These are phyloP conservation scores for Cutaneotrichosporon cyanovorans DNA, from an alignment of 1,284 basidiomycete species.

Conservation along the genomic window DNA sequence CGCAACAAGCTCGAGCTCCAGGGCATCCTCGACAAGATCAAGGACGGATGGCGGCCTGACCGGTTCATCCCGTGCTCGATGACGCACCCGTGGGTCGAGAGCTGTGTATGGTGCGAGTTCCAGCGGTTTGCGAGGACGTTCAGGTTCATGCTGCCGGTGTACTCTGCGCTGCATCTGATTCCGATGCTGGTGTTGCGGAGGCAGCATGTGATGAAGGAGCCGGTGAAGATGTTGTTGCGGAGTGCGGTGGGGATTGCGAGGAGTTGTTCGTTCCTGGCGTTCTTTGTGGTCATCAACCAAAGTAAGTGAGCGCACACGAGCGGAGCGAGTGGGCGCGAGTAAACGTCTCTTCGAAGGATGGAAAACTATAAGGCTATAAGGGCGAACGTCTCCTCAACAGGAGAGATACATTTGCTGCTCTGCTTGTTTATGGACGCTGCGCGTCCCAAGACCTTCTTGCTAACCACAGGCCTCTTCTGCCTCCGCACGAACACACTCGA, in stretches of 20 bases:
- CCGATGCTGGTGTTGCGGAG: constrained; percentile 71
- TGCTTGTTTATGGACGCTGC: too few relatives aligned
- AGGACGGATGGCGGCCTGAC: constrained; percentile 21
- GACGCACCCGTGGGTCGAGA: constrained; percentile 73
- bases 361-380: too few relatives aligned
- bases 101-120: constrained; percentile 60
- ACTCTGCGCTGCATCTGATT: constrained; percentile 83
- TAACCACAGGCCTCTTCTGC: constrained; percentile 54
- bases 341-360: too few relatives aligned
- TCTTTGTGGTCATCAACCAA: constrained; percentile 80
- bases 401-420: too few relatives aligned
- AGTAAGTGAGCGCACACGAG: constrained; percentile 50
- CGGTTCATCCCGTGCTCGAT: constrained; percentile 54
- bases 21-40: constrained; percentile 25
- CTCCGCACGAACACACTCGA: constrained; percentile 48
- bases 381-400: too few relatives aligned
- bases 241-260: constrained; percentile 67
- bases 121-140: constrained; percentile 74
- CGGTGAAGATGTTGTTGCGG: constrained; percentile 56
- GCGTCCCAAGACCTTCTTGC: too few relatives aligned
- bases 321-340: too few relatives aligned
- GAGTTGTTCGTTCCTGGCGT: constrained; percentile 80
- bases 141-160: constrained; percentile 66
- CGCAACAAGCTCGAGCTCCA: constrained; percentile 24
- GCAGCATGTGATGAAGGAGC: constrained; percentile 49